These are phyloP conservation scores for Iris pallida DNA, from an alignment of 116 monocot species.

Conservation along the genomic window DNA sequence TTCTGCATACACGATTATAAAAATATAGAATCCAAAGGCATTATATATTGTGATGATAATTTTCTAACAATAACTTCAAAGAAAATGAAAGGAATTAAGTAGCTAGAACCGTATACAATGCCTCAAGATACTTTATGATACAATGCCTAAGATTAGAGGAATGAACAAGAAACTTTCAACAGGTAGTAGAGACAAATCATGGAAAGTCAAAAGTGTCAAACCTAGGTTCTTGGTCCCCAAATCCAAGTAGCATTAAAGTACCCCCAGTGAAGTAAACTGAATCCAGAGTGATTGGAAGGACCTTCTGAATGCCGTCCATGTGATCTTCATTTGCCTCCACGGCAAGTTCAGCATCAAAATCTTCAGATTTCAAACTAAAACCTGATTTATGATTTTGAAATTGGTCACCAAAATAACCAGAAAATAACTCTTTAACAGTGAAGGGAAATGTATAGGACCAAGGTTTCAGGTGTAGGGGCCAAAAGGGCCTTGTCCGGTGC, in stretches of 20 bases:
- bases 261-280: slow-evolving; percentile 82
- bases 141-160: not conserved
- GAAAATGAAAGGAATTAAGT: not conserved
- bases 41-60: no score
- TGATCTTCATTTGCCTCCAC: slow-evolving; percentile 36
- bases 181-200: not conserved
- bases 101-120: not conserved
- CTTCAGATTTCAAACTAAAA: slow-evolving; percentile 42
- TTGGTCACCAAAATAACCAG: slow-evolving; percentile 22
- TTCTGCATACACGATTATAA: no score
- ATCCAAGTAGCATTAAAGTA: slow-evolving; percentile 81
- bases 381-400: slow-evolving; percentile 41
- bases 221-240: slow-evolving; percentile 91
- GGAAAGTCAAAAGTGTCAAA: slow-evolving; percentile 15
- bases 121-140: not conserved
- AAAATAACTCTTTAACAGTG: slow-evolving; percentile 14
- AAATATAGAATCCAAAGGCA: no score
- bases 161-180: not conserved
- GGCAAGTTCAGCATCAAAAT: slow-evolving; percentile 52
- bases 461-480: slow-evolving; percentile 22
- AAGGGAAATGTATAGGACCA: slow-evolving; percentile 12
- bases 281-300: slow-evolving; percentile 72
- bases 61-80: no score
- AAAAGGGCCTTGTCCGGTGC: slow-evolving; percentile 18
- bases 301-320: slow-evolving; percentile 39